phyloP scores from a whole-genome alignment of 805 yeast genomes.

The Pichia heedii region DNA sequence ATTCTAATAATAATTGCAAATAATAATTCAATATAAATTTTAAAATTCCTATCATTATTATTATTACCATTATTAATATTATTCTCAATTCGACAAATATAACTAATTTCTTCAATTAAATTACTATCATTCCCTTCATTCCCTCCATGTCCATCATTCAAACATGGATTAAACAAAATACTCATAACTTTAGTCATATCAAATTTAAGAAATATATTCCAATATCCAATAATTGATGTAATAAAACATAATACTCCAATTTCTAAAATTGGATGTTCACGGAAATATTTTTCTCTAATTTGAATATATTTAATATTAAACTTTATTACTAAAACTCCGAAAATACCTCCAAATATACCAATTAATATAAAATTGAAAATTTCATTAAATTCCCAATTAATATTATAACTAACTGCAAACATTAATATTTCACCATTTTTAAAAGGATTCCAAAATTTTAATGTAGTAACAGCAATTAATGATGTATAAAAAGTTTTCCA shows the following conservation, averaged over 20 bases:
- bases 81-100: too few relatives aligned
- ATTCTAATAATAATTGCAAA: slow-evolving; percentile 69
- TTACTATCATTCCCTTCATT: slow-evolving; percentile 7
- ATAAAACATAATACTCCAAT: slow-evolving; percentile 56
- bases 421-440: slow-evolving; percentile 90
- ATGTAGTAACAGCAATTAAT: slow-evolving; percentile 71
- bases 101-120: background rate
- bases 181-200: slow-evolving; percentile 98
- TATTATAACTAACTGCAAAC: slow-evolving; percentile 84
- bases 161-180: slow-evolving; percentile 58
- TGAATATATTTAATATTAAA: slow-evolving; percentile 69
- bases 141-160: background rate
- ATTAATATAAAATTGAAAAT: slow-evolving; percentile 67
- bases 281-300: slow-evolving; percentile 64
- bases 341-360: slow-evolving; percentile 87
- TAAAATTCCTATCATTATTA: too few relatives aligned
- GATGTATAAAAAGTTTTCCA: slow-evolving; percentile 93
- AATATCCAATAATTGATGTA: slow-evolving; percentile 73
- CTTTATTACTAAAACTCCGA: slow-evolving; percentile 71
- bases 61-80: too few relatives aligned
- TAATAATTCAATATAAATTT: slow-evolving; percentile 44
- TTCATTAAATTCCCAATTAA: slow-evolving; percentile 81
- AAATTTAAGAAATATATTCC: slow-evolving; percentile 66
- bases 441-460: slow-evolving; percentile 81
- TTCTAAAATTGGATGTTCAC: slow-evolving; percentile 42